Evolutionary conservation across 768 basidiomycete genomes (phyloP), one percentile per base, ranked within the genome.

Genomic region (Candolleomyces efflorescens): DNA sequence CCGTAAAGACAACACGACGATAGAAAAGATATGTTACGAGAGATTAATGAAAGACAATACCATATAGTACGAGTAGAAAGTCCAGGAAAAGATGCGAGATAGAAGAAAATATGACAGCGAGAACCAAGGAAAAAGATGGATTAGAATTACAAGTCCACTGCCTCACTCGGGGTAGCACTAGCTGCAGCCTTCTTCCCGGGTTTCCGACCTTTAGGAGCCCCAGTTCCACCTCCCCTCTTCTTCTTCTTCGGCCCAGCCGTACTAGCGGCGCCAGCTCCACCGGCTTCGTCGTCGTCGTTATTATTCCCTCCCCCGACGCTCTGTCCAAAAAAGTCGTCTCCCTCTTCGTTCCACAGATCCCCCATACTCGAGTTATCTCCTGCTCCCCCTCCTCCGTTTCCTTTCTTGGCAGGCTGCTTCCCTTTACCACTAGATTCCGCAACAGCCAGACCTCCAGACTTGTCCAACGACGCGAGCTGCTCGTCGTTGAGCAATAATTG

Each of bases 401-500:
- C n/a, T 61, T 56, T 69, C 55, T 51, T 70, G 58, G 61, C 68
- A 61, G 61, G 68, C 62, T 58, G 69, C 54, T 63, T 74, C 15
- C 67, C 61, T 41, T 70, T 62, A 44, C 63, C 68, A 17, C 60
- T 64, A 23, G 67, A 55, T 26, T 68, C 62, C 18, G 64, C 63
- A 27, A 64, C 67, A 13, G 82, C 68, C 32, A 79, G 62, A 32
- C 68, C 67, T 45, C 71, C 72, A 9, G 82, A 73, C 10, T 77
- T 75, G 58, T 84, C 84, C 39, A 92, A 72, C 47, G 80, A 83
- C 3, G 89, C 92, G 15, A 98, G 73, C 65, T 98, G 95, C 64
- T 97, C 94, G 64, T 98, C 95, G 66, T 94, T 95, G 65, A 99
- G 82, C 51, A 99, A 78, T 46, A 99, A 73, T 60, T 94, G 94